Evolutionary conservation across 139 green algal genomes (phyloP).

Genomic region (Chlorella sp.): DNA sequence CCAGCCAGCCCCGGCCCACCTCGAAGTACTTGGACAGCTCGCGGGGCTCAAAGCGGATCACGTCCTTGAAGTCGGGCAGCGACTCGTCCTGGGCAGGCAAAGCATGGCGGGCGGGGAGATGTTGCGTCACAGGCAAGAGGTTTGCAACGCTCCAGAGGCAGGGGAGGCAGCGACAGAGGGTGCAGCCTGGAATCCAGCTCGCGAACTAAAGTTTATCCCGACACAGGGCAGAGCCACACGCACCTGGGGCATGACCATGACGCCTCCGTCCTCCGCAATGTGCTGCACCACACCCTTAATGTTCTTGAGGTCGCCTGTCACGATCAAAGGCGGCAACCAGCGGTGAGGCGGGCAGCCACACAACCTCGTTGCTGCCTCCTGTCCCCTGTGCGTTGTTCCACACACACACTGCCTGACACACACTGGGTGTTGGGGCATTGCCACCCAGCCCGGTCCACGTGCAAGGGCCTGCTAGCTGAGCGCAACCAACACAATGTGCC

Average conservation of each 20-base stretch:
- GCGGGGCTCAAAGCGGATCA: conserved; percentile 58
- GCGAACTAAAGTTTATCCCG: no score
- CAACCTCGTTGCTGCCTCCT: neutral
- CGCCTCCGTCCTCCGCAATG: conserved; percentile 68
- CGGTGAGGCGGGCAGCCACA: neutral
- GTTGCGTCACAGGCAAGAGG: no score
- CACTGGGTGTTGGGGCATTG: no score
- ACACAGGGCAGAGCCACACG: no score
- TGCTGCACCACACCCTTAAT: conserved; percentile 72
- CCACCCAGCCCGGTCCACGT: no score
- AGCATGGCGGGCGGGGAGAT: neutral
- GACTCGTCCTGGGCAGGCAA: neutral
- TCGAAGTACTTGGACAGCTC: conserved; percentile 84
- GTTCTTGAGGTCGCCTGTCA: conserved; percentile 83
- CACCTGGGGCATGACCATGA: conserved; percentile 61
- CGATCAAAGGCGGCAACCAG: neutral
- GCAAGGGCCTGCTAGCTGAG: no score
- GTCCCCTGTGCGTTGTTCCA: neutral
- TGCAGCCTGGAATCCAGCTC: no score
- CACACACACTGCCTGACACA: neutral
- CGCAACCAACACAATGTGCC: no score
- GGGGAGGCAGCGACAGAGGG: no score
- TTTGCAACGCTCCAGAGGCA: no score
- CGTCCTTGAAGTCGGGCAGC: conserved; percentile 55
- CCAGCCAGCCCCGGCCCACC: conserved; percentile 36